Conservation (phyloP, 768 basidiomycete genomes). For the Cystobasidium tubakii region DNA sequence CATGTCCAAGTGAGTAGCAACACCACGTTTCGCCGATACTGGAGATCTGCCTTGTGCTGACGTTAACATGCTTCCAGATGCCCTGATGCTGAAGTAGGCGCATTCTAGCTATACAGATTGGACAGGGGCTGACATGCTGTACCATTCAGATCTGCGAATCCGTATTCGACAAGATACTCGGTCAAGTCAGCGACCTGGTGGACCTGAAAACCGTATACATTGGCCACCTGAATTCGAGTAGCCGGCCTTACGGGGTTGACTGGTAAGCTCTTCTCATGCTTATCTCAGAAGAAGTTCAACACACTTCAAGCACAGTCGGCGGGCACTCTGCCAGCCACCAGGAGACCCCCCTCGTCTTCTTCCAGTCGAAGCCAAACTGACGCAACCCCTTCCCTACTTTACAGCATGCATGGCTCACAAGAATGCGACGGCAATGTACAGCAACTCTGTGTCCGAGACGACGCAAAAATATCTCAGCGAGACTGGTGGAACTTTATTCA, state of each 20-base stretch:
- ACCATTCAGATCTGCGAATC: slow-evolving; percentile 20
- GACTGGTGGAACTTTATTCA: slow-evolving; percentile 36
- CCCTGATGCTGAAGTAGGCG: slow-evolving; percentile 31
- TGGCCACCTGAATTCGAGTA: slow-evolving; percentile 22
- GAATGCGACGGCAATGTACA: slow-evolving; percentile 35
- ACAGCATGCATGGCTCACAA: slow-evolving; percentile 27
- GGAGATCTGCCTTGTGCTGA: background rate
- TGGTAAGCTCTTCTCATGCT: background rate
- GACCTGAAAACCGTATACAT: slow-evolving; percentile 15
- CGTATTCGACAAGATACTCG: slow-evolving; percentile 33
- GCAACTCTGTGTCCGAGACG: slow-evolving; percentile 27
- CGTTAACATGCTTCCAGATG: slow-evolving; percentile 7
- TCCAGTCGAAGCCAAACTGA: background rate
- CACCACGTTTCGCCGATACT: background rate
- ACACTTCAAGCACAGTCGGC: too few species aligned
- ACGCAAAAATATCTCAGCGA: background rate
- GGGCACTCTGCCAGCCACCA: background rate
- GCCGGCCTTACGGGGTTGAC: slow-evolving; percentile 19
- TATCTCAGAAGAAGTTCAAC: too few species aligned
- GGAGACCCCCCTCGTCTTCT: too few species aligned
- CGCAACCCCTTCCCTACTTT: background rate
- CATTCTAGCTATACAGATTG: background rate
- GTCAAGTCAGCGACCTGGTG: background rate
- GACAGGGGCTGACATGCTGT: background rate
- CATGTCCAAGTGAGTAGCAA: slow-evolving; percentile 26